phyloP scores from a whole-genome alignment of 345 rosid species.

The Salix caprea region DNA sequence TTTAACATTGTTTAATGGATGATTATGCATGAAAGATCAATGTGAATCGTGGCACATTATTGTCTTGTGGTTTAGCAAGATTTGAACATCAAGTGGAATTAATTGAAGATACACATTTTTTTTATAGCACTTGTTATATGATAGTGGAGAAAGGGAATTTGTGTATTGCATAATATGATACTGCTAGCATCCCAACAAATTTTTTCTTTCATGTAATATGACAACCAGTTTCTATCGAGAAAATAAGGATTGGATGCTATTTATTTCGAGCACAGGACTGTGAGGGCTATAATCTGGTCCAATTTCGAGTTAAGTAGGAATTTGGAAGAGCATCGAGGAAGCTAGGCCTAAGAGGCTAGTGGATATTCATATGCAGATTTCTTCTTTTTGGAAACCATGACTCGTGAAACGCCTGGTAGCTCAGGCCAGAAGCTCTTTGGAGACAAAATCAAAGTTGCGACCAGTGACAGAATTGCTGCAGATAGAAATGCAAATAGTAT shows the following conservation, averaged over 20 bases:
- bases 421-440: slow-evolving; percentile 32
- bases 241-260: not conserved
- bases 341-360: not conserved
- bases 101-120: not conserved
- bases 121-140: not conserved
- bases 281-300: not conserved
- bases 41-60: not conserved
- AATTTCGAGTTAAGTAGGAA: not conserved
- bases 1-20: not conserved
- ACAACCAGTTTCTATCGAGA: not conserved
- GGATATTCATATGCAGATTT: slow-evolving; percentile 6
- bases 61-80: not conserved
- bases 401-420: slow-evolving; percentile 41
- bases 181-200: not conserved
- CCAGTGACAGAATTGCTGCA: slow-evolving; percentile 4
- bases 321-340: not conserved
- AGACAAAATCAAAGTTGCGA: slow-evolving; percentile 18
- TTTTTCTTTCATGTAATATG: not conserved
- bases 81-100: not conserved
- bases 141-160: not conserved
- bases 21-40: not conserved
- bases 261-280: not conserved
- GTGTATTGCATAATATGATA: not conserved
- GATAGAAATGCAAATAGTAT: slow-evolving; percentile 32
- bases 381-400: slow-evolving; percentile 31